Conservation (phyloP, 78 protist genomes). For the Dictyostelium purpureum region DNA sequence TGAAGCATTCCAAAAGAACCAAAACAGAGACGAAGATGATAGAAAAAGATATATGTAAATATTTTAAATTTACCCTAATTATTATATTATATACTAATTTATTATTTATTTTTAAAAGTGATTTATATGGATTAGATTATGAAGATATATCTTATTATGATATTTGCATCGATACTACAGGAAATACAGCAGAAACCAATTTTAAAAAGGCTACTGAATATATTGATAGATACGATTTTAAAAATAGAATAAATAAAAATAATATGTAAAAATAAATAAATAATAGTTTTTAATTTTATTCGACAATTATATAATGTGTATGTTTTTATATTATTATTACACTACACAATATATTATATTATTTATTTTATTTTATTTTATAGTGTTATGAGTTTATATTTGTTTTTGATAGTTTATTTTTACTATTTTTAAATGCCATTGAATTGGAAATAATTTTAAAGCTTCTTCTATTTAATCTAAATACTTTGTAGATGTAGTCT, state of each 20-base stretch:
- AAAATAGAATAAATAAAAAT: not conserved
- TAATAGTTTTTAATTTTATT: too few relatives aligned
- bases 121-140: constrained; percentile 53
- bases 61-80: not conserved
- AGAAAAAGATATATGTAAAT: constrained; percentile 69
- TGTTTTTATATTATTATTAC: too few relatives aligned
- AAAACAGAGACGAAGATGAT: constrained; percentile 69
- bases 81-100: not conserved
- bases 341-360: too few relatives aligned
- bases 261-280: not conserved
- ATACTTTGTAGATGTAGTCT: constrained; percentile 36
- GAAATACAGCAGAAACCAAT: constrained; percentile 8
- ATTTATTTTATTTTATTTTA: not conserved
- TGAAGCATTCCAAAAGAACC: constrained; percentile 25
- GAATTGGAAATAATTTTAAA: constrained; percentile 4
- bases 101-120: not conserved
- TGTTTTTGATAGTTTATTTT: not conserved
- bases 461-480: constrained; percentile 7
- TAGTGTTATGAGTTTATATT: not conserved
- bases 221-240: not conserved
- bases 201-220: constrained; percentile 16
- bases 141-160: constrained; percentile 40
- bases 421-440: constrained; percentile 3
- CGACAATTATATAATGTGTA: too few relatives aligned
- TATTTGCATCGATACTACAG: constrained; percentile 36